phyloP scores from a whole-genome alignment of 179 eudicot genomes.

The Monotropa hypopitys region DNA sequence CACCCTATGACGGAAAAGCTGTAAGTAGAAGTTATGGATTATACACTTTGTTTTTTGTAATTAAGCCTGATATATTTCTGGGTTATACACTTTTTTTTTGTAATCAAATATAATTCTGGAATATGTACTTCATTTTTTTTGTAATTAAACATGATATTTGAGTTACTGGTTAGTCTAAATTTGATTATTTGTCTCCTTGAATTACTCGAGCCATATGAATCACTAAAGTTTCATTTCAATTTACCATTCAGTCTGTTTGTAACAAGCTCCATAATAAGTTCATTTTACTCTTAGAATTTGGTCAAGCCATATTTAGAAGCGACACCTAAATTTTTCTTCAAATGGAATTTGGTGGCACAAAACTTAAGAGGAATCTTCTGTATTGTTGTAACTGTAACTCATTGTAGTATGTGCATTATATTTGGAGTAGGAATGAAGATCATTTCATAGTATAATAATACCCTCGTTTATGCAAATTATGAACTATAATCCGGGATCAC shows the following conservation, averaged over 20 bases:
- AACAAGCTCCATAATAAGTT: background rate
- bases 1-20: slow-evolving; percentile 41
- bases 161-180: background rate
- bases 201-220: background rate
- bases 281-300: background rate
- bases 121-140: background rate
- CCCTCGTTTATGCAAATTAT: no score
- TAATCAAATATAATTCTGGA: background rate
- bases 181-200: background rate
- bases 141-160: slow-evolving; percentile 2
- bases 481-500: no score
- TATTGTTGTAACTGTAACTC: background rate
- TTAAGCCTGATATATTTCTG: slow-evolving; percentile 1
- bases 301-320: background rate
- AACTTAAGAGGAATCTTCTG: background rate
- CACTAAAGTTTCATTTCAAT: background rate
- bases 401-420: background rate
- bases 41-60: background rate
- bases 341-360: background rate
- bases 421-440: no score
- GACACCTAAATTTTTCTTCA: background rate
- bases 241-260: background rate
- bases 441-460: background rate
- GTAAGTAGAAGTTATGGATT: slow-evolving; percentile 31
- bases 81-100: background rate